Conservation (phyloP, 192 early-diverging fungal genomes). For the Geosiphon pyriformis region DNA sequence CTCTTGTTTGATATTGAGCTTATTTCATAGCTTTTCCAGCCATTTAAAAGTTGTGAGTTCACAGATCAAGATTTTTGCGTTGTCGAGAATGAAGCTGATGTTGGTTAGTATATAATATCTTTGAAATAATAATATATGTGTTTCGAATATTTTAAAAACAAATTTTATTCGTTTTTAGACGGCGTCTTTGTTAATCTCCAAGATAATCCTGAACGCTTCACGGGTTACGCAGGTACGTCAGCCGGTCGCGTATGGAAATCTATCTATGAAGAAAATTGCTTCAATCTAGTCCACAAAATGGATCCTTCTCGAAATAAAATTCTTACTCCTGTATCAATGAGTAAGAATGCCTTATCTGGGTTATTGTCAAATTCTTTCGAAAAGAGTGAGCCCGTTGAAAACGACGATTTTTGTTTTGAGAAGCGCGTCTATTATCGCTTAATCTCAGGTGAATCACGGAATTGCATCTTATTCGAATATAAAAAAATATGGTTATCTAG, state of each 20-base stretch:
- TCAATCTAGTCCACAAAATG: conserved; percentile 64
- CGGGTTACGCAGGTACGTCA: conserved; percentile 88
- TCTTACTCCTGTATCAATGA: conserved; percentile 25
- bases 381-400: conserved; percentile 16
- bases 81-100: conserved; percentile 71
- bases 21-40: conserved; percentile 46
- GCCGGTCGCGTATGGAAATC: conserved; percentile 88
- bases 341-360: conserved; percentile 26
- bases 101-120: conserved; percentile 24
- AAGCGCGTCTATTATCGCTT: conserved; percentile 77
- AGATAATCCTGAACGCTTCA: conserved; percentile 95
- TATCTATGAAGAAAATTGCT: conserved; percentile 99
- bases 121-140: not conserved
- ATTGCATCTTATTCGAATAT: not conserved
- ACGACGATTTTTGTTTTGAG: conserved; percentile 67
- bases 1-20: conserved; percentile 6
- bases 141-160: not conserved
- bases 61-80: conserved; percentile 83
- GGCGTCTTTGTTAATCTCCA: conserved; percentile 85
- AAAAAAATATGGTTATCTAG: too few species aligned
- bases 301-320: conserved; percentile 30
- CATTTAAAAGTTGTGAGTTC: conserved; percentile 52
- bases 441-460: conserved; percentile 45
- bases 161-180: conserved; percentile 32
- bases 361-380: conserved; percentile 23